Conservation (phyloP, 2,329 filamentous ascomycete genomes). For the Cryphonectria parasitica region DNA sequence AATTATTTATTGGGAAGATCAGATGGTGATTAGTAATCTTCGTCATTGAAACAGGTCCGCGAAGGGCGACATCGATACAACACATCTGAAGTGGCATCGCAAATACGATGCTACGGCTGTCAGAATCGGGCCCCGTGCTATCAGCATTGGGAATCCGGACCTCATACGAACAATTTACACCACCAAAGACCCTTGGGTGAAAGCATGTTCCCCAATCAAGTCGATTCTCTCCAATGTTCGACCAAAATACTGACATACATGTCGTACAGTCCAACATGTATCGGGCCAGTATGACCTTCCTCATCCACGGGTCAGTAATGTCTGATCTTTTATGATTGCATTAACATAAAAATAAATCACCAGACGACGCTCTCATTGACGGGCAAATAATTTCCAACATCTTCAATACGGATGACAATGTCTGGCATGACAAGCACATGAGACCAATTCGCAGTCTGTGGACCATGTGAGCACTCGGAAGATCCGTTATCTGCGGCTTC, state of each 20-base stretch:
- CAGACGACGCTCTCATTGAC: slow-evolving; percentile 20
- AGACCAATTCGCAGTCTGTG: slow-evolving; percentile 24
- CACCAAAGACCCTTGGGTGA: slow-evolving; percentile 19
- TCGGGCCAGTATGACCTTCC: slow-evolving; percentile 2
- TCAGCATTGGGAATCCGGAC: slow-evolving; percentile 21
- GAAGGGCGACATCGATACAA: slow-evolving; percentile 19
- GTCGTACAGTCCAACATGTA: slow-evolving; percentile 17
- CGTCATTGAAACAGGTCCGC: background rate
- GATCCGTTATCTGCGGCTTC: background rate
- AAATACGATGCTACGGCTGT: slow-evolving; percentile 21
- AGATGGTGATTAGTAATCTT: background rate
- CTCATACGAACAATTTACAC: slow-evolving; percentile 24
- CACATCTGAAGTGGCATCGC: slow-evolving; percentile 20
- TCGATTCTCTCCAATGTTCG: background rate
- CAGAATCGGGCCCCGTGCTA: slow-evolving; percentile 18
- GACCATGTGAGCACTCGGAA: slow-evolving; percentile 12
- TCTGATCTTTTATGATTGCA: background rate
- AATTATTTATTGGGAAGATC: background rate
- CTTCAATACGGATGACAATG: slow-evolving; percentile 20
- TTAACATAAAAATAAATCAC: background rate
- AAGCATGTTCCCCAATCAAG: background rate
- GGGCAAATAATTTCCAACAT: slow-evolving; percentile 20
- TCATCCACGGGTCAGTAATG: no score
- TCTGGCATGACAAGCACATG: slow-evolving; percentile 22
- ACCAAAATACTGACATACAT: background rate